Conservation (phyloP, 116 monocot genomes). For the Dioscorea cayenensis region DNA sequence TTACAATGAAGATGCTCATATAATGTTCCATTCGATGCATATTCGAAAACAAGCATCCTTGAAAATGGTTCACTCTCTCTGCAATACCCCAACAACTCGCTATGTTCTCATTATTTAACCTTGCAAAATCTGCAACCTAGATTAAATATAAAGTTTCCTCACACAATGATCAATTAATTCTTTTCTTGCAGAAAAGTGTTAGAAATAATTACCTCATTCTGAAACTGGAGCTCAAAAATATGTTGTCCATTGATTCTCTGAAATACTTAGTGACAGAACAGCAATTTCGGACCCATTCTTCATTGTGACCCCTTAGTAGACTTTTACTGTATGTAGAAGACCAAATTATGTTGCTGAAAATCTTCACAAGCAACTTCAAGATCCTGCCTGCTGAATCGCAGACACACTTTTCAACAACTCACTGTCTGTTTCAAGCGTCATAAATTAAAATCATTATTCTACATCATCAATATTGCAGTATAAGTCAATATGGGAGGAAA, state of each 20-base stretch:
- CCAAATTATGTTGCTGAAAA: slow-evolving; percentile 98
- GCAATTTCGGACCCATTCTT: slow-evolving; percentile 89
- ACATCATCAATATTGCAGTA: too few species aligned
- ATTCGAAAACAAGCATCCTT: slow-evolving; percentile 94
- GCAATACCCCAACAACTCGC: slow-evolving; percentile 85
- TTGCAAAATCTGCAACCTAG: slow-evolving; percentile 81
- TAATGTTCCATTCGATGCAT: slow-evolving; percentile 94
- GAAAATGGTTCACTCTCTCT: slow-evolving; percentile 72
- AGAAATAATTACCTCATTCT: slow-evolving; percentile 49
- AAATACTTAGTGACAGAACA: slow-evolving; percentile 12
- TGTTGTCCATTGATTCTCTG: slow-evolving; percentile 59
- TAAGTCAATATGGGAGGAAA: too few species aligned
- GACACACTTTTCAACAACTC: slow-evolving; percentile 12
- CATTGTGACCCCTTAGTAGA: slow-evolving; percentile 69
- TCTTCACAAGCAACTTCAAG: slow-evolving; percentile 51
- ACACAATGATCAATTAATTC: background rate
- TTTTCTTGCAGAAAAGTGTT: background rate
- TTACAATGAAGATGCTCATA: slow-evolving; percentile 97
- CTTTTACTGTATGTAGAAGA: slow-evolving; percentile 17
- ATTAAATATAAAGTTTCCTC: background rate
- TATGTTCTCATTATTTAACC: slow-evolving; percentile 69
- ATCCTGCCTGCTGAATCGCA: background rate
- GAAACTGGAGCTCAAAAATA: slow-evolving; percentile 69
- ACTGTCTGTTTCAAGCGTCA: too few species aligned
- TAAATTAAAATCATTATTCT: too few species aligned